Conservation (phyloP, 1,284 basidiomycete genomes). For the Papiliotrema terrestris region DNA sequence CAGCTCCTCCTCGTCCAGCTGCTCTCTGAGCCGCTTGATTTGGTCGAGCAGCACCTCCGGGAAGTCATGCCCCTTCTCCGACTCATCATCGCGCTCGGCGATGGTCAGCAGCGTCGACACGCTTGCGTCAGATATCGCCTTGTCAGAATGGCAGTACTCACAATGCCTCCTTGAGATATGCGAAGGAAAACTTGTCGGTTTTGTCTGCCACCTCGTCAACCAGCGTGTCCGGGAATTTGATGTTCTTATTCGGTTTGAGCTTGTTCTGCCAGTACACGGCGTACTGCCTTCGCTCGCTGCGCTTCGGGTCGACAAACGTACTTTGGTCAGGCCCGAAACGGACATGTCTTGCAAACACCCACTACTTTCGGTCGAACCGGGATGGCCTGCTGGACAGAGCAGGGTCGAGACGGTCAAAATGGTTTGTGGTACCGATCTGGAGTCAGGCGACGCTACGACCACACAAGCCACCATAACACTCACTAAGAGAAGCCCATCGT, state of each 20-base stretch:
- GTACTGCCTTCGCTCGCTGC: slow-evolving; percentile 62
- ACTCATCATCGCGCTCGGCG: slow-evolving; percentile 20
- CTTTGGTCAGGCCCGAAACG: slow-evolving; percentile 21
- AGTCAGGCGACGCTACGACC: neutral
- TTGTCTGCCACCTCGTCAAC: slow-evolving; percentile 58
- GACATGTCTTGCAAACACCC: slow-evolving; percentile 30
- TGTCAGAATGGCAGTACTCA: slow-evolving; percentile 50
- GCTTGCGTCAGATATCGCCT: slow-evolving; percentile 11
- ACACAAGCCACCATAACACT: slow-evolving; percentile 4
- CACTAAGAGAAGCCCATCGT: slow-evolving; percentile 66
- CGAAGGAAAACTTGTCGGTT: slow-evolving; percentile 70
- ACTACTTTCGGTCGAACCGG: slow-evolving; percentile 81
- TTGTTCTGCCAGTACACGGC: slow-evolving; percentile 73
- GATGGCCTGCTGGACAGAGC: slow-evolving; percentile 70
- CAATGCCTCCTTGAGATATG: slow-evolving; percentile 80
- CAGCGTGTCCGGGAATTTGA: slow-evolving; percentile 64
- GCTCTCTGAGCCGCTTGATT: slow-evolving; percentile 55
- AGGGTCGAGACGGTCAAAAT: slow-evolving; percentile 71
- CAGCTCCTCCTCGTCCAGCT: slow-evolving; percentile 19
- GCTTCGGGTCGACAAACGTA: slow-evolving; percentile 58
- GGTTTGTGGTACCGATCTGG: slow-evolving; percentile 72
- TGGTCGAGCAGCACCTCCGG: slow-evolving; percentile 55
- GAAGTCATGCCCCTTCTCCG: slow-evolving; percentile 50
- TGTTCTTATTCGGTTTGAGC: slow-evolving; percentile 58
- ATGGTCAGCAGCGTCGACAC: slow-evolving; percentile 32